These are phyloP conservation scores for Chytriomyces hyalinus DNA, from an alignment of 192 early-diverging fungal genomes.

Conservation along the genomic window DNA sequence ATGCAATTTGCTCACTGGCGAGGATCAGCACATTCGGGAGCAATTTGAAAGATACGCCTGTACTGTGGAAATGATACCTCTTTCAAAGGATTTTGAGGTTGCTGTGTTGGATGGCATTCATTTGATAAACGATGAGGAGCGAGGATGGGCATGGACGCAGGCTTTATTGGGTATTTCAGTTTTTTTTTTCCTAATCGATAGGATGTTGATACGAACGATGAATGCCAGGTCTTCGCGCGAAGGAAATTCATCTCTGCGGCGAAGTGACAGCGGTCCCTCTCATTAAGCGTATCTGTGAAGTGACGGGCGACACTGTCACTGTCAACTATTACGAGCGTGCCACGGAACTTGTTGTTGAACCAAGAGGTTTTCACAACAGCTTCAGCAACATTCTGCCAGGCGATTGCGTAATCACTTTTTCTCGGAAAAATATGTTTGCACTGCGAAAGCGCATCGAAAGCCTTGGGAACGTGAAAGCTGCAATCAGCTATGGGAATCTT, in stretches of 20 bases:
- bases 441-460: slow-evolving; percentile 79
- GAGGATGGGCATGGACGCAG: slow-evolving; percentile 97
- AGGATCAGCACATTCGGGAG: slow-evolving; percentile 73
- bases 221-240: slow-evolving; percentile 59
- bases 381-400: slow-evolving; percentile 70
- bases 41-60: slow-evolving; percentile 64
- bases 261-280: slow-evolving; percentile 85
- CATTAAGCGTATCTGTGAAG: slow-evolving; percentile 72
- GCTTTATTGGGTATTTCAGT: slow-evolving; percentile 65
- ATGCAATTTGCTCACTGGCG: slow-evolving; percentile 89
- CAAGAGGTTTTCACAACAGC: slow-evolving; percentile 60
- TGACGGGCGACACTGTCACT: slow-evolving; percentile 79
- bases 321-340: slow-evolving; percentile 78
- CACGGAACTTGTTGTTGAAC: slow-evolving; percentile 64
- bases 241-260: slow-evolving; percentile 92
- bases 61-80: slow-evolving; percentile 89
- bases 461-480: slow-evolving; percentile 73
- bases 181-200: too few relatives aligned
- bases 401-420: slow-evolving; percentile 91
- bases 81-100: slow-evolving; percentile 63
- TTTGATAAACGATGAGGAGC: slow-evolving; percentile 81
- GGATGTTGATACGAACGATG: too few relatives aligned
- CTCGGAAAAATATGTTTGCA: slow-evolving; percentile 76
- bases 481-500: slow-evolving; percentile 89
- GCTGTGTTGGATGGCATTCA: slow-evolving; percentile 98